phyloP scores from a whole-genome alignment of 2,329 filamentous ascomycete species.

The Gaeumannomyces tritici region DNA sequence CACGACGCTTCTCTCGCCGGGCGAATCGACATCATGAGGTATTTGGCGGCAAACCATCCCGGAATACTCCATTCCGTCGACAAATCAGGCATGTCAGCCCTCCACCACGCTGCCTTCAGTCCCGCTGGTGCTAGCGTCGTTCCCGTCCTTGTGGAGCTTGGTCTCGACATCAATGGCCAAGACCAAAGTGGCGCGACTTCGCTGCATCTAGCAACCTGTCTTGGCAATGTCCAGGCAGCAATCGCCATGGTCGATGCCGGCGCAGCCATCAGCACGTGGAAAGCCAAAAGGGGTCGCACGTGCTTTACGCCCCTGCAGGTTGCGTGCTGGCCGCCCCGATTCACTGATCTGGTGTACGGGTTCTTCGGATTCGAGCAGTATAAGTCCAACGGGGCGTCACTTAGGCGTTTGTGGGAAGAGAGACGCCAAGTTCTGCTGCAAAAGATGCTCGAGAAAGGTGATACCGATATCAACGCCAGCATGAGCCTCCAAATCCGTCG shows the following conservation, averaged over 20 bases:
- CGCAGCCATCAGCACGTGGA: neutral
- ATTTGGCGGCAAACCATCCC: neutral
- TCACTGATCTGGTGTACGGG: neutral
- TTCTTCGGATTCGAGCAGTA: neutral
- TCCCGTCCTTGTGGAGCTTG: neutral
- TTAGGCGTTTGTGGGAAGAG: neutral
- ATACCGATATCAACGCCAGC: neutral
- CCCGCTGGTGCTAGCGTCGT: neutral
- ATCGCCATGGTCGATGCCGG: neutral
- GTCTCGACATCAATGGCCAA: neutral
- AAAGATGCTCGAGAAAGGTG: neutral
- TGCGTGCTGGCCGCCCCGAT: neutral
- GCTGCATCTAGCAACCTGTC: neutral
- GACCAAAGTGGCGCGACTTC: neutral
- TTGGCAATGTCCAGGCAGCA: neutral
- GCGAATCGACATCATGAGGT: neutral
- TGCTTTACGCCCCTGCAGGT: neutral
- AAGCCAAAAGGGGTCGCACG: neutral
- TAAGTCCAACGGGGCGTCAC: no score
- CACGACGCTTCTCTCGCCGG: neutral
- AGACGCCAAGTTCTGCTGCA: neutral
- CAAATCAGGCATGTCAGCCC: neutral
- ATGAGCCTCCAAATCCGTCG: neutral
- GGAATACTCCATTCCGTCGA: neutral
- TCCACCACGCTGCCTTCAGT: conserved; percentile 1